Evolutionary conservation across 768 basidiomycete genomes (phyloP), one percentile per base, ranked within the genome.

Genomic region (Boletus patriciae): DNA sequence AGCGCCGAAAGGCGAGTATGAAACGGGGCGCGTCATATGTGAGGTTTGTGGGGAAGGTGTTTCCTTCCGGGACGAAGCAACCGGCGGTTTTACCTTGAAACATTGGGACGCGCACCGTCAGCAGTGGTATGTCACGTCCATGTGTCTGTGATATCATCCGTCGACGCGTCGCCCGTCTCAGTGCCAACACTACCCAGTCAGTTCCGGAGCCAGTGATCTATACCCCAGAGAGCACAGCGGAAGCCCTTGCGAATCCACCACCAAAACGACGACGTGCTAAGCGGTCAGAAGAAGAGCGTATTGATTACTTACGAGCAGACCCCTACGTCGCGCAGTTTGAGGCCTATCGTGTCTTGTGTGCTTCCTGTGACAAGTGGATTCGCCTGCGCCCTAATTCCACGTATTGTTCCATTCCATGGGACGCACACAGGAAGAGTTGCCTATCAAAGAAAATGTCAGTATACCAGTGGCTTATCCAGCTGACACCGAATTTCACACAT

Each of bases 391-490:
- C 89, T 43, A 92, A 92, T 69, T 91, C 89, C 52, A 91, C 89
- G 0, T 92, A 90, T 64, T 92, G 90, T 65, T 87, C 85, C n/a
- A 91, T 92, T 52, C 90, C 90, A 0, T 92, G 90, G 90, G 88
- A 91, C 66, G 89, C 90, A 4, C 90, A 92, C 66, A 77, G 90
- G 41, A 91, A 90, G 75, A 88, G 87, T 66, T 91, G 89, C 72
- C 73, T 92, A 45, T 84, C 87, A 2, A 90, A 88, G 75, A 88
- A 88, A 70, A 80, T 83, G 88, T 87, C 66, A 58, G 85, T 38
- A 42, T 38, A 57, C 62, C 49, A 43, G 21, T 51, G 7, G 40
- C 29, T 57, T 50, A 33, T 58, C 45, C 52, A 43, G 49, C 29
- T 47, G 10, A 46, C 53, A 52, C 44, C 44, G 29, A 54, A 49